Percentiles rank a stretch among this genome's conserved stretches.
Evolutionary conservation across 2,329 filamentous ascomycete species (phyloP).

Genomic region (Didymella arachidicola): DNA sequence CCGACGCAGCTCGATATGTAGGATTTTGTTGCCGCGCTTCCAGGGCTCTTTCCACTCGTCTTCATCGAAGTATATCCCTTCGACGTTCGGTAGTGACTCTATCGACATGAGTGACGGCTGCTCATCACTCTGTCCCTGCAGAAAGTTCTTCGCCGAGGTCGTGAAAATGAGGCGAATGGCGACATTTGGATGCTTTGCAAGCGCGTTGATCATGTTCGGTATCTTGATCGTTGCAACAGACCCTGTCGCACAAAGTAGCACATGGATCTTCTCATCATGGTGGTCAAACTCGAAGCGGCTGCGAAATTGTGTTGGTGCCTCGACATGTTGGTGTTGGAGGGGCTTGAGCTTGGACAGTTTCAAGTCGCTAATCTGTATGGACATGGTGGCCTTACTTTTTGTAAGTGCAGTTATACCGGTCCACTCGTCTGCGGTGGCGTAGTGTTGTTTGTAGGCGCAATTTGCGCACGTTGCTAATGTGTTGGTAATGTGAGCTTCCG

Average conservation of each 20-base stretch:
- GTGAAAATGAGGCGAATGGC: conserved; percentile 89
- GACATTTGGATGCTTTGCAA: conserved; percentile 63
- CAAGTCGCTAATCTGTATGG: conserved; percentile 34
- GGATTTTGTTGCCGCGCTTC: conserved; percentile 77
- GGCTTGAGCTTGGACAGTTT: conserved; percentile 41
- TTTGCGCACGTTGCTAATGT: conserved; percentile 6
- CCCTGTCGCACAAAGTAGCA: conserved; percentile 72
- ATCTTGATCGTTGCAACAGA: conserved; percentile 89
- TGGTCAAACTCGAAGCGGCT: conserved; percentile 39
- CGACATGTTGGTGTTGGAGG: conserved; percentile 34
- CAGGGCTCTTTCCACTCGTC: conserved; percentile 86
- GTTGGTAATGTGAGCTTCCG: conserved; percentile 19
- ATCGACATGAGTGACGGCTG: conserved; percentile 74
- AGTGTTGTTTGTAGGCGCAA: conserved; percentile 2
- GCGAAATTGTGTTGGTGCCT: conserved; percentile 19
- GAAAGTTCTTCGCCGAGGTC: conserved; percentile 74
- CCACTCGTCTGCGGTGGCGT: conserved; percentile 22
- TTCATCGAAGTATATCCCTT: conserved; percentile 81
- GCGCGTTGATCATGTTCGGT: conserved; percentile 59
- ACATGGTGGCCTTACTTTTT: conserved; percentile 29
- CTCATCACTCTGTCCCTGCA: conserved; percentile 76
- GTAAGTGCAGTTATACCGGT: neutral
- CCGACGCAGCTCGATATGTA: conserved; percentile 87
- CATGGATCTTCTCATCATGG: conserved; percentile 56
- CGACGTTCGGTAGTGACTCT: conserved; percentile 71